A percentile compares a stretch with the other conserved stretches of the same genome.
Evolutionary conservation across 2,329 filamentous ascomycete genomes (phyloP).

Genomic region (Colletotrichum sp.): DNA sequence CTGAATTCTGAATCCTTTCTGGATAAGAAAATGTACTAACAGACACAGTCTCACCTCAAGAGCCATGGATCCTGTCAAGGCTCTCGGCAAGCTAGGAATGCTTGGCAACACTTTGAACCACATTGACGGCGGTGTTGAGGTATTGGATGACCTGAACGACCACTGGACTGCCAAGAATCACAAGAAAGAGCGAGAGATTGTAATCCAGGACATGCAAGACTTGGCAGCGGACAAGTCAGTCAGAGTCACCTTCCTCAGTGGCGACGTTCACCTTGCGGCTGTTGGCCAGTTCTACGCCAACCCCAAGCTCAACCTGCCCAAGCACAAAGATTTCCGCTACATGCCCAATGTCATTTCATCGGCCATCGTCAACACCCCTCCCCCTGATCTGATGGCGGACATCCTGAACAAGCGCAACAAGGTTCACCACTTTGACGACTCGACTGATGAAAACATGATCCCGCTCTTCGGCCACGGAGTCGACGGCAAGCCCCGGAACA

Average conservation of each 20-base stretch:
- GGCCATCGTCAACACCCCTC: slow-evolving; percentile 91
- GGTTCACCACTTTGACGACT: slow-evolving; percentile 70
- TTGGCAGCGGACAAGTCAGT: slow-evolving; percentile 92
- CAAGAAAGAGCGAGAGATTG: slow-evolving; percentile 84
- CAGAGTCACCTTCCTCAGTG: slow-evolving; percentile 88
- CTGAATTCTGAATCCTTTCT: neutral
- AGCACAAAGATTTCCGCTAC: slow-evolving; percentile 92
- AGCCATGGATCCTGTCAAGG: slow-evolving; percentile 88
- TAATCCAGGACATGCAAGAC: slow-evolving; percentile 92
- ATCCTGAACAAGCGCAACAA: slow-evolving; percentile 94
- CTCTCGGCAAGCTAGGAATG: slow-evolving; percentile 80
- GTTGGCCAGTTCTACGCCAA: slow-evolving; percentile 96
- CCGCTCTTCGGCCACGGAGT: slow-evolving; percentile 90
- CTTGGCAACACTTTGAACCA: slow-evolving; percentile 84
- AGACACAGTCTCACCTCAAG: slow-evolving; percentile 74
- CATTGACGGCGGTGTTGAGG: slow-evolving; percentile 90
- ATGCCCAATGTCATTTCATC: slow-evolving; percentile 97
- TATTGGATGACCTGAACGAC: slow-evolving; percentile 90
- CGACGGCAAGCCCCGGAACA: slow-evolving; percentile 88
- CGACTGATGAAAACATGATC: slow-evolving; percentile 96
- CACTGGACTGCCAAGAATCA: slow-evolving; percentile 98
- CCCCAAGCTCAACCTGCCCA: slow-evolving; percentile 77
- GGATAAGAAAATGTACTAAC: slow-evolving; percentile 28
- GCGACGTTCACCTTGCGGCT: slow-evolving; percentile 91
- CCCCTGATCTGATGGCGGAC: slow-evolving; percentile 86